Conservation (phyloP, 169 alveolate species). For the Plasmodium vivax region DNA sequence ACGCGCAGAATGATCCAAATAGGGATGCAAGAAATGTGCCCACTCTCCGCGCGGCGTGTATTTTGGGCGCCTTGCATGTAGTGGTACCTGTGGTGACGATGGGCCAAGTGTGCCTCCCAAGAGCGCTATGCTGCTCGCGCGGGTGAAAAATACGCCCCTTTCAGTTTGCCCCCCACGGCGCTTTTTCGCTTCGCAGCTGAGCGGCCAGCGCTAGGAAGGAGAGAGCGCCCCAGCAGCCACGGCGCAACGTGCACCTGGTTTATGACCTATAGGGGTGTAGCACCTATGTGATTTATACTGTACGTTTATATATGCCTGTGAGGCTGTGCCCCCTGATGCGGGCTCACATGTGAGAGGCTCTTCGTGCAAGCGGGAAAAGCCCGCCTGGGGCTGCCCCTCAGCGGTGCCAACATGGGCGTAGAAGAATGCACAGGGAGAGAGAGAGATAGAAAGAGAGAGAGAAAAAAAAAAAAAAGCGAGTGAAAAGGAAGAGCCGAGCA, state of each 20-base stretch:
- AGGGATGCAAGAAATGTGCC: not conserved
- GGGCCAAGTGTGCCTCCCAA: not conserved
- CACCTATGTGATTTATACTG: not conserved
- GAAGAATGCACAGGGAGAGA: not conserved
- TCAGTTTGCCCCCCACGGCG: not conserved
- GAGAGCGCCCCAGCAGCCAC: not conserved
- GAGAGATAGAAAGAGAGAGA: not conserved
- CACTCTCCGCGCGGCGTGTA: not conserved
- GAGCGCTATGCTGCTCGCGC: not conserved
- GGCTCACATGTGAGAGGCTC: not conserved
- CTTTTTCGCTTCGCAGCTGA: not conserved
- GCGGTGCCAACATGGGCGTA: not conserved
- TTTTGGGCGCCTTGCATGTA: not conserved
- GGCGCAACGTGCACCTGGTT: not conserved
- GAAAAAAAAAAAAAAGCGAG: not conserved
- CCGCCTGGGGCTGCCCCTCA: not conserved
- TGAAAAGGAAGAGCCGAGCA: not conserved
- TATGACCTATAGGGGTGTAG: not conserved
- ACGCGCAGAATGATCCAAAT: not conserved
- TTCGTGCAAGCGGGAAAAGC: not conserved
- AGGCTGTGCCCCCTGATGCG: not conserved
- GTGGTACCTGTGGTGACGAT: not conserved
- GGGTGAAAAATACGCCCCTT: not conserved
- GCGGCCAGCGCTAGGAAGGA: not conserved
- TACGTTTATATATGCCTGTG: not conserved